Conservation (phyloP, 2,329 filamentous ascomycete species). For the Xylariaceae sp. region DNA sequence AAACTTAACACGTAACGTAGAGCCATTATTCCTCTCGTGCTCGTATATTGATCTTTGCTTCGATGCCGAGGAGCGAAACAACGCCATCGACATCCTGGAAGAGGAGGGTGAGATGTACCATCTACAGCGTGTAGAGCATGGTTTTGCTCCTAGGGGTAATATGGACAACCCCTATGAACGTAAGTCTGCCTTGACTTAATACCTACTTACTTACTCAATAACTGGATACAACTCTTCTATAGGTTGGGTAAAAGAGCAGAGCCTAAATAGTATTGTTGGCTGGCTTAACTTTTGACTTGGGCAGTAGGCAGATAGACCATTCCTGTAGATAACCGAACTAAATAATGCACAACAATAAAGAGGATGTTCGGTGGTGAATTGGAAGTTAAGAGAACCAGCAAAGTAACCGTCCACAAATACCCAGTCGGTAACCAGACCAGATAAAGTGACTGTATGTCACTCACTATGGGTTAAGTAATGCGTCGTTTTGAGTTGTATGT, state of each 20-base stretch:
- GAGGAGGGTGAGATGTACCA: slow-evolving; percentile 59
- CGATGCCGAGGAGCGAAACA: slow-evolving; percentile 44
- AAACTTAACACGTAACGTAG: slow-evolving; percentile 26
- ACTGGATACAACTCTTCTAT: too few relatives aligned
- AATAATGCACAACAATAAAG: too few relatives aligned
- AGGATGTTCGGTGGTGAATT: too few relatives aligned
- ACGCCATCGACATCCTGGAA: slow-evolving; percentile 52
- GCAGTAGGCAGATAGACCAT: too few relatives aligned
- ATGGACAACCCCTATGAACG: slow-evolving; percentile 50
- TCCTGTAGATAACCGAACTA: too few relatives aligned
- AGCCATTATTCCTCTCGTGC: slow-evolving; percentile 54
- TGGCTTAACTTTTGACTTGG: slow-evolving; percentile 44
- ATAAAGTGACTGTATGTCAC: too few relatives aligned
- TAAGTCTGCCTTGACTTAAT: slow-evolving; percentile 34
- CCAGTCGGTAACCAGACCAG: too few relatives aligned
- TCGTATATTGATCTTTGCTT: slow-evolving; percentile 55
- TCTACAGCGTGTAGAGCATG: slow-evolving; percentile 66
- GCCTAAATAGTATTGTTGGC: slow-evolving; percentile 36
- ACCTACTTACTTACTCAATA: too few relatives aligned
- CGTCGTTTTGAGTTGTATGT: too few relatives aligned
- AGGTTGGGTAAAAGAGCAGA: slow-evolving; percentile 45
- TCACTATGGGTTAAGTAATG: too few relatives aligned
- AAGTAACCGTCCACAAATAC: too few relatives aligned
- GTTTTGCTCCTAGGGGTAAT: slow-evolving; percentile 68
- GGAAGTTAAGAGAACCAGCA: too few relatives aligned